Conservation (phyloP, 2,329 filamentous ascomycete species). For the Lecanicillium sp. region DNA sequence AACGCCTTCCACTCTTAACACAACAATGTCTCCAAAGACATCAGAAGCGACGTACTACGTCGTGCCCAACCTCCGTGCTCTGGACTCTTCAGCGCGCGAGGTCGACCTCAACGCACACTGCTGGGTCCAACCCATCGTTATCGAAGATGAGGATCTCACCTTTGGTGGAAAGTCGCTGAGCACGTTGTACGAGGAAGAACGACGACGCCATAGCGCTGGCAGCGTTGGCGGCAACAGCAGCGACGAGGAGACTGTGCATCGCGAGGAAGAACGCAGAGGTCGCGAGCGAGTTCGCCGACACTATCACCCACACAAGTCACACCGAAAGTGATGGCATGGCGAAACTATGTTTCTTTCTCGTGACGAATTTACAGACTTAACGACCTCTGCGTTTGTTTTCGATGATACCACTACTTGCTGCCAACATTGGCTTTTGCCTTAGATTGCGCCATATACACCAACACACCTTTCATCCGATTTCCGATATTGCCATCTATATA, state of each 20-base stretch:
- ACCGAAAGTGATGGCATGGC: slow-evolving; percentile 23
- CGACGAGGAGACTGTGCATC: slow-evolving; percentile 9
- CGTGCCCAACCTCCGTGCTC: slow-evolving; percentile 23
- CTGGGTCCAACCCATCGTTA: slow-evolving; percentile 49
- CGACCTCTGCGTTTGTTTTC: too few relatives aligned
- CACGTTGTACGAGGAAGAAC: slow-evolving; percentile 54
- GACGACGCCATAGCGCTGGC: slow-evolving; percentile 32
- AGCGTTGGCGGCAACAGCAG: slow-evolving; percentile 32
- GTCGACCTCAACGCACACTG: slow-evolving; percentile 24
- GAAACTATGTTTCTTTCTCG: background rate
- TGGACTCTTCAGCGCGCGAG: slow-evolving; percentile 25
- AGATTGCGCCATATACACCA: background rate
- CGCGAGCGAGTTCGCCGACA: slow-evolving; percentile 28
- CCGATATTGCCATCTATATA: background rate
- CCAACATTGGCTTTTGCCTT: background rate
- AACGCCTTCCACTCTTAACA: background rate
- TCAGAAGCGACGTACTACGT: slow-evolving; percentile 15
- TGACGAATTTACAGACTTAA: background rate
- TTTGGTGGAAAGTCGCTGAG: slow-evolving; percentile 54
- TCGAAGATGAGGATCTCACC: slow-evolving; percentile 54
- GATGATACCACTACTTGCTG: too few relatives aligned
- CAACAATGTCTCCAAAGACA: slow-evolving; percentile 5
- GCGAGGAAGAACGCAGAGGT: slow-evolving; percentile 29
- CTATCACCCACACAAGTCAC: slow-evolving; percentile 19
- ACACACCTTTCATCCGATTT: background rate